phyloP scores from a whole-genome alignment of 441 rosid genomes.

The Erodium moschatum region DNA sequence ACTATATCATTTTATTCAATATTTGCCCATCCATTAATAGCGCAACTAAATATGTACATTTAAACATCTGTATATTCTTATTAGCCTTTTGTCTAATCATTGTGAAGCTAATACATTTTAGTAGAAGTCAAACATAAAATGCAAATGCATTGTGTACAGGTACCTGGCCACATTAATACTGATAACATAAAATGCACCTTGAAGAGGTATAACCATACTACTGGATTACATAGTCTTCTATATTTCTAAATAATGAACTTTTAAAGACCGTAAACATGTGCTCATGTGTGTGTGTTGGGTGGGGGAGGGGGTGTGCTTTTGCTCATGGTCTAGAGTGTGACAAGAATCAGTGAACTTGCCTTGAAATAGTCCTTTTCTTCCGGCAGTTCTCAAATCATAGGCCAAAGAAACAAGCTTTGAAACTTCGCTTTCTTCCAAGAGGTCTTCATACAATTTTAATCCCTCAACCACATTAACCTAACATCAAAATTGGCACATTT shows the following conservation, averaged over 20 bases:
- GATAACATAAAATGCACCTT: background rate
- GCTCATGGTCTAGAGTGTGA: background rate
- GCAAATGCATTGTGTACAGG: background rate
- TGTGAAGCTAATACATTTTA: background rate
- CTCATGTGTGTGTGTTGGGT: background rate
- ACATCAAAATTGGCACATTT: constrained; percentile 16
- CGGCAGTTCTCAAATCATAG: constrained; percentile 56
- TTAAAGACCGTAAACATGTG: background rate
- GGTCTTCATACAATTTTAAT: constrained; percentile 54
- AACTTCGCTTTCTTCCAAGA: constrained; percentile 47
- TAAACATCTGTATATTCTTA: background rate
- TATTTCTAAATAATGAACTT: background rate
- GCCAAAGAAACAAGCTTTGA: constrained; percentile 56
- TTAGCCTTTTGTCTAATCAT: background rate
- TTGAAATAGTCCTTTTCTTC: constrained; percentile 67
- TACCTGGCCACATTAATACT: background rate
- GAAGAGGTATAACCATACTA: background rate
- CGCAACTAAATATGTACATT: background rate
- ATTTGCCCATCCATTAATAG: background rate
- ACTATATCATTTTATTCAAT: background rate
- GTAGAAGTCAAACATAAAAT: background rate
- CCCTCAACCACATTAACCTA: constrained; percentile 93
- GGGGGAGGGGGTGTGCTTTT: background rate
- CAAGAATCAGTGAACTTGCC: constrained; percentile 41
- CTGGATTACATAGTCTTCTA: background rate